phyloP scores from a whole-genome alignment of 352 stramenopile species.

The Phytopythium aichiense region DNA sequence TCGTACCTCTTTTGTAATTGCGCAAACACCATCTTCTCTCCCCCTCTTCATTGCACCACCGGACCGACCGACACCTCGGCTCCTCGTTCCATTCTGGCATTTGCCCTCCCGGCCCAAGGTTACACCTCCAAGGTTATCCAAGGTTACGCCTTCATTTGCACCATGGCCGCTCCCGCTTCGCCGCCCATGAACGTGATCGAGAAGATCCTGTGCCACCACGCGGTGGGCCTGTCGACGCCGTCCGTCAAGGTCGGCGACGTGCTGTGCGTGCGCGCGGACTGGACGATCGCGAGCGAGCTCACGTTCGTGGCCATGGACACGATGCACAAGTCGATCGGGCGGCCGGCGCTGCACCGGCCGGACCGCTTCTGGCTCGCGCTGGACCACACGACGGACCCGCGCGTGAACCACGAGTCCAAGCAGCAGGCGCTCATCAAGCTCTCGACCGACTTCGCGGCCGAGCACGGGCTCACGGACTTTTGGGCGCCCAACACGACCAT shows the following conservation, averaged over 20 bases:
- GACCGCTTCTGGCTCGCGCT: constrained; percentile 84
- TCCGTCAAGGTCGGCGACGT: constrained; percentile 66
- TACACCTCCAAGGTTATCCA: too few species aligned
- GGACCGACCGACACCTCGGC: too few species aligned
- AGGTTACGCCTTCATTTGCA: too few species aligned
- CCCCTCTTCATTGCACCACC: too few species aligned
- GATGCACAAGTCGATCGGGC: constrained; percentile 72
- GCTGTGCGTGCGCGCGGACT: constrained; percentile 73
- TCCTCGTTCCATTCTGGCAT: too few species aligned
- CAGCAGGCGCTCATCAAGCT: constrained; percentile 78
- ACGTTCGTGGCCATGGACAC: constrained; percentile 85
- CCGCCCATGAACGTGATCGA: constrained; percentile 83
- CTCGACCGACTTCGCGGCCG: constrained; percentile 71
- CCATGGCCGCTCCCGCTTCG: too few species aligned
- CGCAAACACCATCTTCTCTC: too few species aligned
- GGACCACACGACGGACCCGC: constrained; percentile 78
- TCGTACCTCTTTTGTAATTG: too few species aligned
- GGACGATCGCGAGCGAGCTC: constrained; percentile 75
- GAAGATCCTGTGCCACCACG: constrained; percentile 80
- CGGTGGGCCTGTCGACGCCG: constrained; percentile 41
- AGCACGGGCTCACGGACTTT: constrained; percentile 71
- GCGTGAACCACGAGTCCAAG: constrained; percentile 74
- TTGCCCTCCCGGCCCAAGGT: too few species aligned
- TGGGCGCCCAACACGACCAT: constrained; percentile 82
- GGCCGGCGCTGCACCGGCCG: constrained; percentile 60